Evolutionary conservation across 495 filamentous ascomycete species (phyloP).

Genomic region (Penicillium coprophilum): DNA sequence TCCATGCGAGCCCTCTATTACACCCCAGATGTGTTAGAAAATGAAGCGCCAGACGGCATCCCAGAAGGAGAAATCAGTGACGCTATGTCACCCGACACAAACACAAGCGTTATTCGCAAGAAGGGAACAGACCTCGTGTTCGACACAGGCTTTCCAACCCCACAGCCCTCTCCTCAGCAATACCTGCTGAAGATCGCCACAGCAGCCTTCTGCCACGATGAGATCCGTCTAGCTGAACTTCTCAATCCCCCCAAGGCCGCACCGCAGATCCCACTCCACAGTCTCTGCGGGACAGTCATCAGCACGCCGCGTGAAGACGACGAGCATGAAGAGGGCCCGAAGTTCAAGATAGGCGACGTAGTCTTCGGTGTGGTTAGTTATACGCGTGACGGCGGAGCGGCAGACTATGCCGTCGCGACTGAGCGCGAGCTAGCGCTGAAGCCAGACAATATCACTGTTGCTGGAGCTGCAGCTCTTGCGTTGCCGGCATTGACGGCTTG

Average conservation of each 20-base stretch:
- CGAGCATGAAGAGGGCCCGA: constrained; percentile 28
- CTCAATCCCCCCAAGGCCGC: constrained; percentile 43
- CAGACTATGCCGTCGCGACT: constrained; percentile 51
- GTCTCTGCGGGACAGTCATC: constrained; percentile 55
- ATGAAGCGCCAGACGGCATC: constrained; percentile 6
- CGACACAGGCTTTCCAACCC: constrained; percentile 40
- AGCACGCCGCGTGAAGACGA: constrained; percentile 47
- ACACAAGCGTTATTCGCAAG: constrained; percentile 13
- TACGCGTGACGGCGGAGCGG: constrained; percentile 50
- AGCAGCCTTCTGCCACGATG: constrained; percentile 57
- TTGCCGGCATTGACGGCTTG: constrained; percentile 55
- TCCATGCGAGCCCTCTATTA: constrained; percentile 46
- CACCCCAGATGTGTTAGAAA: constrained; percentile 20
- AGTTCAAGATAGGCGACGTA: constrained; percentile 50
- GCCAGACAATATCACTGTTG: constrained; percentile 47
- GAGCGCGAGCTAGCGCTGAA: constrained; percentile 52
- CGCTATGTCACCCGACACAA: not conserved
- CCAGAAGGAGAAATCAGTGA: constrained; percentile 9
- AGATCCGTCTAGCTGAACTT: constrained; percentile 47
- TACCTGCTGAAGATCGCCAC: constrained; percentile 61
- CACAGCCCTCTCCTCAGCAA: constrained; percentile 42
- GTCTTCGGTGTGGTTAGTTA: constrained; percentile 54
- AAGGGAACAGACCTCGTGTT: constrained; percentile 31
- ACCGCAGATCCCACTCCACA: constrained; percentile 56
- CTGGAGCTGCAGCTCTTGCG: constrained; percentile 53